These are phyloP conservation scores for Peziza echinospora DNA, from an alignment of 495 filamentous ascomycete species.

Conservation along the genomic window DNA sequence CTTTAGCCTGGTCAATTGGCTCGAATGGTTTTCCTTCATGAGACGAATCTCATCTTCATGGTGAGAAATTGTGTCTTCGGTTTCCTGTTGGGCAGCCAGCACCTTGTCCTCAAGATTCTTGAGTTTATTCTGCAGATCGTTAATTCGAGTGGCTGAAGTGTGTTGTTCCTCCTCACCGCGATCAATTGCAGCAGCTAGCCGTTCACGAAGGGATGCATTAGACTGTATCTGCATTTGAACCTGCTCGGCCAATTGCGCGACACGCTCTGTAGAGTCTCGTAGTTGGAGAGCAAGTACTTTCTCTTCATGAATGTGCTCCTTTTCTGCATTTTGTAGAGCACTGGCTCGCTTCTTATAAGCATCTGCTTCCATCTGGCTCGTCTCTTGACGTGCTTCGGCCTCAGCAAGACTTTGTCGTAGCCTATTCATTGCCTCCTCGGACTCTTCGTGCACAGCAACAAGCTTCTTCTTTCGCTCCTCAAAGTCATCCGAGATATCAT, in stretches of 20 bases:
- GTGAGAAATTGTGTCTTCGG: conserved; percentile 57
- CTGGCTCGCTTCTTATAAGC: conserved; percentile 40
- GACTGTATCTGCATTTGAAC: conserved; percentile 52
- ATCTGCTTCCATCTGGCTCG: conserved; percentile 37
- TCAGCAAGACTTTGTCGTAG: conserved; percentile 41
- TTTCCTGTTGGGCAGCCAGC: conserved; percentile 58
- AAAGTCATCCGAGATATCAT: conserved; percentile 28
- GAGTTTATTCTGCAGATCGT: conserved; percentile 55
- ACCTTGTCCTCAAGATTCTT: conserved; percentile 67
- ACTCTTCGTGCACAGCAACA: conserved; percentile 35
- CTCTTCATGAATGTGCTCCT: conserved; percentile 41
- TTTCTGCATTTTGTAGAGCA: conserved; percentile 37
- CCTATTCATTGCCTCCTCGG: conserved; percentile 34
- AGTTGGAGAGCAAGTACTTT: conserved; percentile 41
- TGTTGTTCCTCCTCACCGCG: conserved; percentile 74
- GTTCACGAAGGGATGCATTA: conserved; percentile 50
- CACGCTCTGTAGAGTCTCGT: conserved; percentile 44
- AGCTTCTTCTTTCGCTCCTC: conserved; percentile 25
- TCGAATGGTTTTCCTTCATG: conserved; percentile 55
- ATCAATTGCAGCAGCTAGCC: conserved; percentile 67
- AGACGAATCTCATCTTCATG: conserved; percentile 69
- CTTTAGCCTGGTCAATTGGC: conserved; percentile 57
- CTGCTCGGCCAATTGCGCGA: conserved; percentile 52
- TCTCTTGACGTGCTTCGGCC: conserved; percentile 50
- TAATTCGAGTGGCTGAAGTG: conserved; percentile 57